phyloP scores from a whole-genome alignment of 2,329 filamentous ascomycete genomes.

The Trichoderma arundinaceum region DNA sequence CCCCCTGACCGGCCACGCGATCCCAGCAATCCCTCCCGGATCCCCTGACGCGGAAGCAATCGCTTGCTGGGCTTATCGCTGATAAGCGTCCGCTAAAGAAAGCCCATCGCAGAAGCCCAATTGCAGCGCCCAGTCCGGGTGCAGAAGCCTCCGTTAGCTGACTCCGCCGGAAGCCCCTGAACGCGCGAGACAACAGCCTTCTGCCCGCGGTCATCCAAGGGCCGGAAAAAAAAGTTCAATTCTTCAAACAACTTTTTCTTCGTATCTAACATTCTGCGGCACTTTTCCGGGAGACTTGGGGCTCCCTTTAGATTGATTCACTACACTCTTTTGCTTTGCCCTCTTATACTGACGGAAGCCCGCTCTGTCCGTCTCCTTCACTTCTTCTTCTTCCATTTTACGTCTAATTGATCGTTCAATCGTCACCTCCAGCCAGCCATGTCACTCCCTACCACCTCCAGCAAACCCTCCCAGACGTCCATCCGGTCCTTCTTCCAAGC shows the following conservation, averaged over 20 bases:
- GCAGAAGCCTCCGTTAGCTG: no score
- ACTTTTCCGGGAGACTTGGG: not conserved
- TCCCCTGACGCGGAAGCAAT: slow-evolving; percentile 17
- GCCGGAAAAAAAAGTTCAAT: not conserved
- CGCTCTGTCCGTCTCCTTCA: no score
- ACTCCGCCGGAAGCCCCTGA: slow-evolving; percentile 20
- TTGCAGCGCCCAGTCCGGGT: not conserved
- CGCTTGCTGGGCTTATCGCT: slow-evolving; percentile 8
- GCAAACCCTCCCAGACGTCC: slow-evolving; percentile 56
- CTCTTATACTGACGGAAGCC: not conserved
- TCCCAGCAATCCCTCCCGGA: not conserved
- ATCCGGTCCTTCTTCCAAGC: slow-evolving; percentile 68
- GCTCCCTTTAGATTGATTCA: slow-evolving; percentile 18
- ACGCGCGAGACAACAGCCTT: not conserved
- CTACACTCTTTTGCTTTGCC: not conserved
- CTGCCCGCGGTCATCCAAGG: no score
- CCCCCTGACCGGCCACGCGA: slow-evolving; percentile 8
- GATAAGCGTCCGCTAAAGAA: slow-evolving; percentile 15
- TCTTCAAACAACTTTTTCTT: not conserved
- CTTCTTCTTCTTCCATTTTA: not conserved
- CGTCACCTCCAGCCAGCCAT: slow-evolving; percentile 38
- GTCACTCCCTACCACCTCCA: slow-evolving; percentile 48
- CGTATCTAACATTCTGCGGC: not conserved
- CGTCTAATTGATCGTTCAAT: not conserved
- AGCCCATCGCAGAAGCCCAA: not conserved